Evolutionary conservation across 371 early-diverging fungal species (phyloP).

Genomic region (Gilbertella persicaria): DNA sequence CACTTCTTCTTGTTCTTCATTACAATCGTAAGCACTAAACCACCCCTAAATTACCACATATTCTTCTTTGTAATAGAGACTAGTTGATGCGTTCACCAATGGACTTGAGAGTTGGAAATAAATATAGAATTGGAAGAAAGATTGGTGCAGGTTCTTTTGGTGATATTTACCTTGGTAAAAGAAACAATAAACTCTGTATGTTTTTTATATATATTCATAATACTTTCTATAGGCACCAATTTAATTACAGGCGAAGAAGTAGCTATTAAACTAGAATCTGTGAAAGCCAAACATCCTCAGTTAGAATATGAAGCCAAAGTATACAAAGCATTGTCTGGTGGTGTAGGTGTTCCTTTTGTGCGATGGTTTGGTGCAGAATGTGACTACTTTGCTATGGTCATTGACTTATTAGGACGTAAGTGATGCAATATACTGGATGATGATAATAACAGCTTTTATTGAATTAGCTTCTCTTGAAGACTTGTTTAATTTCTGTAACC

Average conservation of each 20-base stretch:
- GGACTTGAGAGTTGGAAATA: conserved; percentile 83
- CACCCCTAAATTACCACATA: no score
- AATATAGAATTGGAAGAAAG: conserved; percentile 94
- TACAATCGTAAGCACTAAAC: no score
- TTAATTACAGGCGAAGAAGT: conserved; percentile 94
- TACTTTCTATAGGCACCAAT: conserved; percentile 72
- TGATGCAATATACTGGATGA: not conserved
- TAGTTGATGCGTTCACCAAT: conserved; percentile 20
- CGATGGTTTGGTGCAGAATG: conserved; percentile 92
- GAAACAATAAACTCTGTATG: not conserved
- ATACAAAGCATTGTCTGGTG: conserved; percentile 92
- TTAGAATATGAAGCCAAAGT: conserved; percentile 97
- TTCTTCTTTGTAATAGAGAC: not conserved
- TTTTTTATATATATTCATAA: not conserved
- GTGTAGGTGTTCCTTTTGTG: conserved; percentile 95
- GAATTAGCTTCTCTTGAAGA: conserved; percentile 88
- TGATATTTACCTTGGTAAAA: conserved; percentile 95
- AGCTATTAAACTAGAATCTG: conserved; percentile 94
- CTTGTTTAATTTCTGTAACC: conserved; percentile 97
- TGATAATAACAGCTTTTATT: not conserved
- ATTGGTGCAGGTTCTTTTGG: conserved; percentile 99
- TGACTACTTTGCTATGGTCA: conserved; percentile 97
- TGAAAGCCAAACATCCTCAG: conserved; percentile 94
- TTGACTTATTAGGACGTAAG: conserved; percentile 97
- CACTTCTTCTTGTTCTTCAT: no score